A percentile compares a stretch with the other conserved stretches of the same genome.
Evolutionary conservation across 1,284 basidiomycete genomes (phyloP).

Genomic region (Prillingera fragicola): DNA sequence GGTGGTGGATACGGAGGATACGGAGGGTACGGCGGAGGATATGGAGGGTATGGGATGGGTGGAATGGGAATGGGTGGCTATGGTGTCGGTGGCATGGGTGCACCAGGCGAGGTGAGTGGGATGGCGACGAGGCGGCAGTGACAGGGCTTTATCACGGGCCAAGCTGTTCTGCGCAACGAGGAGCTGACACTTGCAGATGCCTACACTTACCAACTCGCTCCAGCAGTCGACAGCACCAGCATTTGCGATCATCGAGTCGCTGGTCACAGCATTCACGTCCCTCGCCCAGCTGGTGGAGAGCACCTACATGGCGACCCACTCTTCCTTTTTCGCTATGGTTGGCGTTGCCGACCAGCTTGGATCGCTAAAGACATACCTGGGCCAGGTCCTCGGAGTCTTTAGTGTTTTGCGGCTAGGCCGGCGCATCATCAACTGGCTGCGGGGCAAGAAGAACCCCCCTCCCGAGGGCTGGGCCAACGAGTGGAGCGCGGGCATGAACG

Average conservation of each 20-base stretch:
- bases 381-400: constrained; percentile 87
- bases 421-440: constrained; percentile 46
- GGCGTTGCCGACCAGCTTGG: constrained; percentile 94
- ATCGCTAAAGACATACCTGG: constrained; percentile 82
- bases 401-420: constrained; percentile 70
- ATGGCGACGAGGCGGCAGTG: background rate
- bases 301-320: constrained; percentile 98
- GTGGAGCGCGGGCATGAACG: constrained; percentile 29
- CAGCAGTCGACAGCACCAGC: constrained; percentile 86
- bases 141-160: no score
- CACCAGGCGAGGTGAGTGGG: constrained; percentile 48
- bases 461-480: constrained; percentile 47
- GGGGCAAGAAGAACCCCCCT: constrained; percentile 53
- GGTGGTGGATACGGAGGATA: constrained; percentile 27
- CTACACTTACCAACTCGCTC: constrained; percentile 77
- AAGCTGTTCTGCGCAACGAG: no score
- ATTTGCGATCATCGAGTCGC: constrained; percentile 85
- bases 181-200: constrained; percentile 30
- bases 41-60: constrained; percentile 41
- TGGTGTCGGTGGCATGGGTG: constrained; percentile 52
- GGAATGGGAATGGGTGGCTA: constrained; percentile 50
- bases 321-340: constrained; percentile 97
- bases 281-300: constrained; percentile 97
- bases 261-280: constrained; percentile 92
- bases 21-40: constrained; percentile 33